Conservation (phyloP, 306 rosid species). For the Fragaria nilgerrensis region DNA sequence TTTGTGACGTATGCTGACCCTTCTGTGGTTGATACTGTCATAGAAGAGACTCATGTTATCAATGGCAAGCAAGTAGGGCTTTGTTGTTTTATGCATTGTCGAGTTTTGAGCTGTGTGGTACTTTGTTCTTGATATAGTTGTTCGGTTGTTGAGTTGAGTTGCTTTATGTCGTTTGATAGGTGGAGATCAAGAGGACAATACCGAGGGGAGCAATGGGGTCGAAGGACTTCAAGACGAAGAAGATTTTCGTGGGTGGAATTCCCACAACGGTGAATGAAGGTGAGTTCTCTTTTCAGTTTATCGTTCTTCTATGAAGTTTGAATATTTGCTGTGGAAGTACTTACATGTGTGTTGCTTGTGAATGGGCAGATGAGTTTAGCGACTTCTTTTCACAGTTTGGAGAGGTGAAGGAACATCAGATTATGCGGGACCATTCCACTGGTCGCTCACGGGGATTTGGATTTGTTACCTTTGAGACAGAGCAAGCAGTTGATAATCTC, state of each 20-base stretch:
- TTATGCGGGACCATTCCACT: constrained; percentile 89
- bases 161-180: constrained; percentile 32
- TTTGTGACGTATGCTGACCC: constrained; percentile 83
- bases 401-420: constrained; percentile 78
- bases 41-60: constrained; percentile 73
- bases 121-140: too few species aligned
- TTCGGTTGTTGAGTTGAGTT: constrained; percentile 16
- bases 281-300: constrained; percentile 18
- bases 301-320: neutral
- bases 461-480: constrained; percentile 67
- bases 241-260: constrained; percentile 92
- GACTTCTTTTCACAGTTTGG: constrained; percentile 80
- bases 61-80: constrained; percentile 70
- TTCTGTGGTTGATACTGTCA: constrained; percentile 85
- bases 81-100: neutral
- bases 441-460: constrained; percentile 92
- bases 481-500: constrained; percentile 86
- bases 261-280: constrained; percentile 88
- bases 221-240: constrained; percentile 87
- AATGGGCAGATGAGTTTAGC: constrained; percentile 61
- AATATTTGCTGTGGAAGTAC: constrained; percentile 11
- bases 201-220: constrained; percentile 82
- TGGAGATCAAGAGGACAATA: constrained; percentile 95
- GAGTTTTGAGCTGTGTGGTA: neutral
- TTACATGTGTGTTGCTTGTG: constrained; percentile 6